These are phyloP conservation scores for Populus euphratica DNA, from an alignment of 345 rosid genomes.

Conservation along the genomic window DNA sequence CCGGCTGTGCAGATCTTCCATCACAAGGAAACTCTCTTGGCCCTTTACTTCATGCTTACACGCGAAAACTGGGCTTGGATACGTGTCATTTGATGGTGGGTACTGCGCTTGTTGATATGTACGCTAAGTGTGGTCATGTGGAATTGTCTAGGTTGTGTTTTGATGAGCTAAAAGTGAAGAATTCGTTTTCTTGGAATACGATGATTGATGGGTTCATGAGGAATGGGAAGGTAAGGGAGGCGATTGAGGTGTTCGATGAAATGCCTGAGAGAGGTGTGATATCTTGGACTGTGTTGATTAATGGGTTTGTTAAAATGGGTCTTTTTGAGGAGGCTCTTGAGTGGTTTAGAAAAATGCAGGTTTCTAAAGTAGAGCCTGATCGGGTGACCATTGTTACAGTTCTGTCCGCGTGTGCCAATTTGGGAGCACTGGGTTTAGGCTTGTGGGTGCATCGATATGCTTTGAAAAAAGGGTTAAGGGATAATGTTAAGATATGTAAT, in stretches of 20 bases:
- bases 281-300: conserved; percentile 27
- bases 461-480: conserved; percentile 11
- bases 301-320: conserved; percentile 28
- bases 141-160: conserved; percentile 16
- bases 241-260: conserved; percentile 23
- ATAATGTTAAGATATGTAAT: conserved; percentile 19
- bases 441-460: conserved; percentile 25
- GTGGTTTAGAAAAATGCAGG: conserved; percentile 28
- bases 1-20: conserved; percentile 47
- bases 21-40: conserved; percentile 35
- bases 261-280: conserved; percentile 24
- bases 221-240: conserved; percentile 5
- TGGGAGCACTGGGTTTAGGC: conserved; percentile 27
- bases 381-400: conserved; percentile 22
- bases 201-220: conserved; percentile 25
- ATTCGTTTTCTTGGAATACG: conserved; percentile 25
- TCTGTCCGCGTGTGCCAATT: conserved; percentile 25
- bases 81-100: conserved; percentile 23
- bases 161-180: conserved; percentile 11
- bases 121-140: conserved; percentile 19
- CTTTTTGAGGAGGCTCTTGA: conserved; percentile 17
- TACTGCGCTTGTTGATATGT: conserved; percentile 22
- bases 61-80: conserved; percentile 44
- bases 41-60: conserved; percentile 53
- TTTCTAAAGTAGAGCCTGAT: conserved; percentile 20